Evolutionary conservation across 2,329 filamentous ascomycete species (phyloP), one percentile per base, ranked within the genome.

Genomic region (Tolypocladium ophioglossoides): DNA sequence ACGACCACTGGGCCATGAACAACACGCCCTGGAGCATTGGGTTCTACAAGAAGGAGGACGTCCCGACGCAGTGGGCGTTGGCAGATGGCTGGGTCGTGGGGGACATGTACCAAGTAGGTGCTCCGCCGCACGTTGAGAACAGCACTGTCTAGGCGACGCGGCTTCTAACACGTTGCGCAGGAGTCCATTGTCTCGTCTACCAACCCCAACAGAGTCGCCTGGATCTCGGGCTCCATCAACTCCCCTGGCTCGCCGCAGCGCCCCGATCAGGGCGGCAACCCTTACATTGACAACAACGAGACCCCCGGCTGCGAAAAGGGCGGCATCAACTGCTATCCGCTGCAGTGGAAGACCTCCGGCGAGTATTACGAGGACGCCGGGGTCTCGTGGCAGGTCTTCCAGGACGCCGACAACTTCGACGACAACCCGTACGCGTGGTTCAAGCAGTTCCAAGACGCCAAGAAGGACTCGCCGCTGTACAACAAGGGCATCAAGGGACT

Each of bases 341-440:
- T 79, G 24, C 75, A 76, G 55, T 80, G 78, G 78, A 76, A 77
- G 55, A 78, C 77, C 0, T 70, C 72, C 20, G 75, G 70, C 48
- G 75, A 79, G 56, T 67, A 72, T 54, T 77, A 76, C 38, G 70
- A 79, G 60, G 69, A 72, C 7, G 72, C 73, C 1, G 74, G 72
- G 16, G 72, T 76, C 20, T 71, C 71, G 0, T 80, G 78, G 78
- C 72, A 76, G 39, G 69, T 78, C 1, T 79, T 70, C 59, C 76
- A 79, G 58, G 70, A 76, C 52, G 73, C 39, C 7, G 70, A 79
- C 59, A 78, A 78, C 63, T 78, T 78, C 54, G 77, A 78, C 48
- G 78, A 80, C 61, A 80, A 79, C 61, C 72, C 77, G 0, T 68
- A 78, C n/a, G 76, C 77, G 37, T 78, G 76, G 71, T 81, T 81